These are phyloP conservation scores for Fusarium marasasianum DNA, from an alignment of 2,329 filamentous ascomycete genomes.

Conservation along the genomic window DNA sequence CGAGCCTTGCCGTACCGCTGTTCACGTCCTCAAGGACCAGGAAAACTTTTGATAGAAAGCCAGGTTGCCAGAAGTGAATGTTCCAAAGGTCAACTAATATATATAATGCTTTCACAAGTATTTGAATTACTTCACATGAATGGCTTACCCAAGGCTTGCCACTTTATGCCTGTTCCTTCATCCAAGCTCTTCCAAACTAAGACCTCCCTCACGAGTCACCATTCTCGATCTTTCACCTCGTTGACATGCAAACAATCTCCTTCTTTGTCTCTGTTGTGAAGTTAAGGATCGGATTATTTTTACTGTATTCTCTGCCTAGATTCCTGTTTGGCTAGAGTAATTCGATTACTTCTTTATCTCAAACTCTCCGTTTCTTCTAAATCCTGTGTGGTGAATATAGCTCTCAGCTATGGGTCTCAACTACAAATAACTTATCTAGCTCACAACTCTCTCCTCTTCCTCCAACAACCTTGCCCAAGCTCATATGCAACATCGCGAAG, in stretches of 20 bases:
- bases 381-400: neutral
- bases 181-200: too few species aligned
- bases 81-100: too few species aligned
- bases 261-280: neutral
- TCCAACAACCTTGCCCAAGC: neutral
- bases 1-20: neutral
- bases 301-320: neutral
- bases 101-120: too few species aligned
- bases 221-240: neutral
- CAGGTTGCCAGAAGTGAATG: neutral
- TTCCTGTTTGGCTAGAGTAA: accelerated
- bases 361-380: accelerated
- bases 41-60: neutral
- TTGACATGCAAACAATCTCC: neutral
- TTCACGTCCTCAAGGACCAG: neutral
- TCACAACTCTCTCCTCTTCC: neutral
- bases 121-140: neutral
- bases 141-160: accelerated
- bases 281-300: accelerated
- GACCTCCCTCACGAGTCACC: too few species aligned
- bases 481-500: neutral
- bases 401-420: neutral
- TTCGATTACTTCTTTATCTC: neutral
- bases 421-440: neutral
- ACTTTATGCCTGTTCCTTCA: too few species aligned